Base-by-base conservation (phyloP, 345 rosid genomes). In the Rubroshorea leprosula region DNA sequence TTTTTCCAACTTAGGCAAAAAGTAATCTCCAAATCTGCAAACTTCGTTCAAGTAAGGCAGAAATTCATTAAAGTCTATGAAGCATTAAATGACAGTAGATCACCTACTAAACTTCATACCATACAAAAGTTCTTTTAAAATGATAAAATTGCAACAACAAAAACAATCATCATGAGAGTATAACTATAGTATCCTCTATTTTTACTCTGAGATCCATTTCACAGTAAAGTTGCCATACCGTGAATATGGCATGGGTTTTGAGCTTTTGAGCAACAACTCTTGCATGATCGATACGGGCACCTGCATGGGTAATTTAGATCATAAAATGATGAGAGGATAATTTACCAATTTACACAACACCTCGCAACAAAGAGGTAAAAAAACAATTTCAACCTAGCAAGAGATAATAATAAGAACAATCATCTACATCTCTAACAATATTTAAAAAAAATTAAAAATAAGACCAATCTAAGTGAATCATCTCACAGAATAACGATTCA, bases 241-340 rank as follows among this genome's bases (percentile, higher is more conserved):
- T 93, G 99, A 72, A 93, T 93, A 27, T 78, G 82, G 67, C 99
- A 93, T 6, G 95, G 97, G 63, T 93, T 93, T 70, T 90, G 94
- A 1, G 99, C 95, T 78, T 80, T 85, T 23, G 92, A 80, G 54
- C 99, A 93, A 61, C 99, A 90, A 73, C 89, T 86, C 74, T 93
- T 93, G 80, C 99, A 93, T 26, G 96, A 87, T 57, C 83, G 88
- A 69, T 85, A 90, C 0, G 96, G 99, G 67, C 99, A 93, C 78
- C 96, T 93, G 82, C 77, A 80, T 17, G 53, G 0, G 58, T 16
- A 73, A 70, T 55, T 51, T 68, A 58, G 64, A 10, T 61, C 35
- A 67, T 35, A 43, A 51, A 27, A 35, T 3, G 13, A 19, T 16
- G 49, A 60, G 23, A 21, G 5, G 27, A 31, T 54, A 58, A 55